Evolutionary conservation across 768 basidiomycete genomes (phyloP).

Genomic region (Mycena rosella): DNA sequence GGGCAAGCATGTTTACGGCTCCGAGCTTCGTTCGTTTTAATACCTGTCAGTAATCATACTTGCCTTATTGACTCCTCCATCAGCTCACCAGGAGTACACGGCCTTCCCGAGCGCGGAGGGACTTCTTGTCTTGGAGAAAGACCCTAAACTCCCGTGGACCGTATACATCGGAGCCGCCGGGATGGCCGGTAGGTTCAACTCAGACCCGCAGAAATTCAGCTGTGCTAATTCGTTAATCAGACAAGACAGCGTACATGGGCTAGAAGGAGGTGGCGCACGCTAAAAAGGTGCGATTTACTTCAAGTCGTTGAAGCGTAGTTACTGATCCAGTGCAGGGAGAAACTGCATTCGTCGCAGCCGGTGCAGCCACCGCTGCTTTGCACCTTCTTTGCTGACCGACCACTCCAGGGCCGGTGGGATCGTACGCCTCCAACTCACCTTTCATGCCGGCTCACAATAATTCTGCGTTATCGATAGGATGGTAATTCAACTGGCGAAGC

Average conservation of each 20-base stretch:
- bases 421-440: slow-evolving; percentile 51
- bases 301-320: no score
- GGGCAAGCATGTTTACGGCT: slow-evolving; percentile 58
- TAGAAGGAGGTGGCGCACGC: slow-evolving; percentile 57
- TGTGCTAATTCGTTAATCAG: slow-evolving; percentile 34
- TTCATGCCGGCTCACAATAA: background rate
- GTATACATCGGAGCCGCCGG: background rate
- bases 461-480: slow-evolving; percentile 50
- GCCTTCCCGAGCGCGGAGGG: background rate
- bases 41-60: background rate
- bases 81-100: background rate
- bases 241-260: slow-evolving; percentile 53
- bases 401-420: slow-evolving; percentile 65
- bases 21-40: slow-evolving; percentile 47
- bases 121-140: background rate
- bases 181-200: background rate
- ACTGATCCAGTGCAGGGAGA: no score
- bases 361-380: no score
- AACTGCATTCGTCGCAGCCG: slow-evolving; percentile 56
- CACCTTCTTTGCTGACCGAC: no score
- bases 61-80: no score
- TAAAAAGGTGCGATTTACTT: slow-evolving; percentile 46
- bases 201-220: no score
- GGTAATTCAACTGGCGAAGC: slow-evolving; percentile 66
- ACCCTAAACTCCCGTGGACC: background rate